Evolutionary conservation across 2,329 filamentous ascomycete genomes (phyloP), one percentile per base, ranked within the genome.

Genomic region (Alternaria infectoria): DNA sequence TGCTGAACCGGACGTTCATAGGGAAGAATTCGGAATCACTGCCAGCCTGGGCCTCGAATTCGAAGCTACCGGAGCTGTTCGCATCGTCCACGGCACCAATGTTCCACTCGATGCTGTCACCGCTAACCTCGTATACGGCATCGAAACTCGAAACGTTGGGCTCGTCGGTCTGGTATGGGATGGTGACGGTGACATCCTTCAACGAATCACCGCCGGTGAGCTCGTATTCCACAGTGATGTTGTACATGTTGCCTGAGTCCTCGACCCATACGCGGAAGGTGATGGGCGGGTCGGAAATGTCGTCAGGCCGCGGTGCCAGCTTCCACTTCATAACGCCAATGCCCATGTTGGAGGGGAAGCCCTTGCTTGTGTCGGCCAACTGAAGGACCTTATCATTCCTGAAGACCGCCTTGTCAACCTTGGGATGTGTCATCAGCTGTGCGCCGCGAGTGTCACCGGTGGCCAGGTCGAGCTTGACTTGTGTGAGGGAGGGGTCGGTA

Each of bases 231-330:
- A 98, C 88, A 2, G 95, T 99, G 76, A 99, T 89, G 69, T 92
- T 96, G 81, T 91, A 96, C 74, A 90, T 93, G 77, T 89, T 89
- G 21, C 89, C 87, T 51, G 92, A 91, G 81, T 94, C 93, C 82
- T 97, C 97, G 64, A 97, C 93, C 96, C 96, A 99, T 40, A 97
- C 95, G 3, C 93, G 97, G 80, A 99, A 98, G 40, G 92, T 96
- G 75, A 99, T 96, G 8, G 96, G 96, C 40, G 96, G 89, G 58
- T 94, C 89, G 66, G 89, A 90, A 36, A 91, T 82, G 72, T 96
- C 93, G 70, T 96, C 93, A 3, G 87, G 86, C 81, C 93, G 93
- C 52, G 93, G 91, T 15, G 90, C 89, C 21, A 93, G 91, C 75
- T 93, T 92, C 96, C 96, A 99, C 79, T 95, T 89, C 78, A 99